Evolutionary conservation across 305 asterid species (phyloP).

Genomic region (Fraxinus baroniana): DNA sequence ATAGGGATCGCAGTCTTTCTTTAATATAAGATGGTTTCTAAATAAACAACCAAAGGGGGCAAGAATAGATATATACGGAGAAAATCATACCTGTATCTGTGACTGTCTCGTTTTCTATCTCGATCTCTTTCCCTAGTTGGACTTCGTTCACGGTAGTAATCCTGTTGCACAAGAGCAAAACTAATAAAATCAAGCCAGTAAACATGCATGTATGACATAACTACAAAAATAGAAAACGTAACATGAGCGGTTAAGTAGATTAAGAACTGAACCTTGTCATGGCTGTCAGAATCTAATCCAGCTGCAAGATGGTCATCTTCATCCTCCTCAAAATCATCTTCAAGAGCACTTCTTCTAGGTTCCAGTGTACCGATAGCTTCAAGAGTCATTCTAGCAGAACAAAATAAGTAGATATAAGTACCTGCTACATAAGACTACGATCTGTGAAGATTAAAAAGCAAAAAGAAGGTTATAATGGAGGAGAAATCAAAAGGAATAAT

Average conservation of each 20-base stretch:
- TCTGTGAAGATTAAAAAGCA: background rate
- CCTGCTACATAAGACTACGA: constrained; percentile 1
- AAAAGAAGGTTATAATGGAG: constrained; percentile 5
- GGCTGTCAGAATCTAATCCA: constrained; percentile 53
- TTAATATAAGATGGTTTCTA: background rate
- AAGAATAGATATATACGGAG: background rate
- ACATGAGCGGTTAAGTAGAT: background rate
- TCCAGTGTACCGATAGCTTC: constrained; percentile 69
- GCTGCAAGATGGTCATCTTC: constrained; percentile 70
- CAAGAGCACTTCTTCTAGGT: constrained; percentile 92
- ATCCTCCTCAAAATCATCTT: constrained; percentile 98
- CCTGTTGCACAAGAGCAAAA: constrained; percentile 40
- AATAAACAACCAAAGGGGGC: background rate
- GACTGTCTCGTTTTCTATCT: constrained; percentile 81
- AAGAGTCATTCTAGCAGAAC: constrained; percentile 63
- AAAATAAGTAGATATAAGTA: constrained; percentile 15
- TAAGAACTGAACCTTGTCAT: constrained; percentile 57
- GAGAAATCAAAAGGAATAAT: background rate
- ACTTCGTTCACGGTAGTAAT: constrained; percentile 64
- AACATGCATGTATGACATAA: background rate
- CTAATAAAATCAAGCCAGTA: constrained; percentile 14
- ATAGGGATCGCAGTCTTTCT: background rate
- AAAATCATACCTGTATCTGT: constrained; percentile 62
- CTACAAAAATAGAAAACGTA: background rate
- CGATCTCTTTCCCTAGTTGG: constrained; percentile 85